A percentile compares a stretch with the other conserved stretches of the same genome.
These are phyloP conservation scores for Claviceps pazoutovae DNA, from an alignment of 2,329 filamentous ascomycete genomes.

Conservation along the genomic window DNA sequence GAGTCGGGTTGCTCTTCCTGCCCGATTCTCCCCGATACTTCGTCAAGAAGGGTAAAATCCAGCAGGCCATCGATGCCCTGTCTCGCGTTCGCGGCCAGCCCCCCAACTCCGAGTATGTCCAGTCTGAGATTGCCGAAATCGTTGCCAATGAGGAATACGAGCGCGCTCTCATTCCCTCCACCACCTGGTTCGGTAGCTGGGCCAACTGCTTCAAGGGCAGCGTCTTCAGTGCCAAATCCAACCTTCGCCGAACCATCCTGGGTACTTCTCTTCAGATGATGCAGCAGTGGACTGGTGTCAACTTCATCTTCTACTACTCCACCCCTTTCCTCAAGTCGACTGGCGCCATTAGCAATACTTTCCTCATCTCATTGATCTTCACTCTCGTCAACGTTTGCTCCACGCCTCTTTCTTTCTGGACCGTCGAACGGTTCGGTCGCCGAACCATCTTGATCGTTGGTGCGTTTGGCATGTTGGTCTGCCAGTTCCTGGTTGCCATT, in stretches of 20 bases:
- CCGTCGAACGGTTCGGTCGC: conserved; percentile 69
- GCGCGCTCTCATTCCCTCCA: conserved; percentile 49
- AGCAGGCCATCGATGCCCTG: conserved; percentile 48
- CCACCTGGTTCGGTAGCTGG: conserved; percentile 57
- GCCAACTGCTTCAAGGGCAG: conserved; percentile 51
- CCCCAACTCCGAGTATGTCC: conserved; percentile 57
- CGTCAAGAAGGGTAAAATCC: conserved; percentile 62
- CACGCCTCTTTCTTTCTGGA: conserved; percentile 78
- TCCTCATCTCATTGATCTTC: conserved; percentile 74
- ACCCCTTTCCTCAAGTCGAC: conserved; percentile 72
- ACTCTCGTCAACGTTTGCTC: conserved; percentile 79
- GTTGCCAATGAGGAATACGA: conserved; percentile 85
- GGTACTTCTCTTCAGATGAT: conserved; percentile 67
- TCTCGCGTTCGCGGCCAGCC: conserved; percentile 61
- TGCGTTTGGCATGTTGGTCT: conserved; percentile 68
- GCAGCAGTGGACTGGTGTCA: conserved; percentile 77
- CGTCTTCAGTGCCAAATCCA: conserved; percentile 48
- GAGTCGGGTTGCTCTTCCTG: conserved; percentile 55
- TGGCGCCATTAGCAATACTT: conserved; percentile 61
- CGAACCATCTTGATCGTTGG: conserved; percentile 68
- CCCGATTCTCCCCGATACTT: conserved; percentile 79
- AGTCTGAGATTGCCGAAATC: conserved; percentile 73
- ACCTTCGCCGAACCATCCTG: conserved; percentile 56
- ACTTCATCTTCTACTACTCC: conserved; percentile 85
- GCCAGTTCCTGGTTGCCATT: conserved; percentile 78